Evolutionary conservation across 148 eudicot genomes (phyloP), one percentile per base, ranked within the genome.

Genomic region (Camellia lanceoleosa): DNA sequence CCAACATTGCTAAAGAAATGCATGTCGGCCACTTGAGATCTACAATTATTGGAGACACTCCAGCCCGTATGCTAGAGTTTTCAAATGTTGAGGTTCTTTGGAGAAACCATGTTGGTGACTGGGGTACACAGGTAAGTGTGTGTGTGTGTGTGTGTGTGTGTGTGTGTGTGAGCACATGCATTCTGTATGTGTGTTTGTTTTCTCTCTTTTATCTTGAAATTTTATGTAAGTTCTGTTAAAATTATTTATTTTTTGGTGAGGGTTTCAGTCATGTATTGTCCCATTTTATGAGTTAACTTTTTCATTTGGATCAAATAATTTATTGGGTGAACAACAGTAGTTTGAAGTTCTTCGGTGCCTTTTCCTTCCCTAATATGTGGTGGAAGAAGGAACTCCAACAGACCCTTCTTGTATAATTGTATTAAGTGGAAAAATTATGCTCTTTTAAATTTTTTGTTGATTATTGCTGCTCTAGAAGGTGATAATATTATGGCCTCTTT

Each of bases 1-100:
- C 99, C 51, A 96, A 96, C 83, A 96, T 96, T 61, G 98, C 99
- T n/a, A 96, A 96, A 86, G 99, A 96, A 78, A 96, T 96, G 99
- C 99, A 96, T 79, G 99, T 94, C 44, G 99, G 99, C 56, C 99
- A 96, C 80, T 85, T 96, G 72, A 87, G 99, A 77, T 96, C 99
- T 62, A 93, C 99, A 11, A 94, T 96, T 56, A 96, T 96, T 71
- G 98, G 98, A 13, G 99, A 96, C 79, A 92, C 97, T 12, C 82
- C 94, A 49, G 97, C 99, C 30, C 94, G 95, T 64, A 92, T 96
- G 98, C 87, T 96, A 44, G 99, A 96, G 87, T 96, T 87, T 75
- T 92, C 99, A 67, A 89, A 91, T 68, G 98, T 92, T 43, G 92
- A 96, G 44, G 99, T 96, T 76, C 92, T 92, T 15, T 85, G 98